Conservation (phyloP, 331 rosid genomes). For the Acacia concinna region DNA sequence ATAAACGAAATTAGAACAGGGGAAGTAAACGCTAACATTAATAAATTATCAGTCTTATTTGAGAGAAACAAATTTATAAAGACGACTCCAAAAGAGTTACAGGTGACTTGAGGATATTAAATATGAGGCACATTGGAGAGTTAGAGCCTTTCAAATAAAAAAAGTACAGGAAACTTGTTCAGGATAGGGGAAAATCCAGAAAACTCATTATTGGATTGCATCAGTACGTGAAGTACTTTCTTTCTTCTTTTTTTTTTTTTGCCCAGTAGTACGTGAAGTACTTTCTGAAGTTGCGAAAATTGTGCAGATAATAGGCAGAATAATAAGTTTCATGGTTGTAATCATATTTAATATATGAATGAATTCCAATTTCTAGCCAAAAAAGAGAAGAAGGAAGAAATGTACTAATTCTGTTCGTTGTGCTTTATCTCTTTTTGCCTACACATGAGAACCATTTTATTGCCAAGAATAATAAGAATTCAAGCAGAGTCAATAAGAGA, state of each 20-base stretch:
- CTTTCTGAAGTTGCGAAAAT: background rate
- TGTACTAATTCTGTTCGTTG: background rate
- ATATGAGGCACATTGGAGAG: background rate
- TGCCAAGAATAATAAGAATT: slow-evolving; percentile 7
- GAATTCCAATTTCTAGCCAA: too few relatives aligned
- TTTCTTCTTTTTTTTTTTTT: too few relatives aligned
- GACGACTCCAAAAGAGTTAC: background rate
- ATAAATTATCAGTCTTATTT: background rate
- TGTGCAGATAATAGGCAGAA: background rate
- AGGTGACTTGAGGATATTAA: background rate
- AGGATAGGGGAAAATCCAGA: background rate
- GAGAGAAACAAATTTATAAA: background rate
- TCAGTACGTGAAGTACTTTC: background rate
- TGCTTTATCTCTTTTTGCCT: background rate
- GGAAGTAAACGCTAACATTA: background rate
- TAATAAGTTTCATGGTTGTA: background rate
- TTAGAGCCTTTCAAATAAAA: background rate
- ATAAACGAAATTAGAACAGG: background rate
- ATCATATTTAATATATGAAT: too few relatives aligned
- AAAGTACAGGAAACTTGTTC: background rate
- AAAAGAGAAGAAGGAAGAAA: too few relatives aligned
- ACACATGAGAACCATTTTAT: background rate
- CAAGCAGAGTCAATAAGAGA: background rate
- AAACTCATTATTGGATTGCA: background rate
- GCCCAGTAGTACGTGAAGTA: background rate